phyloP scores from a whole-genome alignment of 805 yeast species.

The Yarrowia divulgata region DNA sequence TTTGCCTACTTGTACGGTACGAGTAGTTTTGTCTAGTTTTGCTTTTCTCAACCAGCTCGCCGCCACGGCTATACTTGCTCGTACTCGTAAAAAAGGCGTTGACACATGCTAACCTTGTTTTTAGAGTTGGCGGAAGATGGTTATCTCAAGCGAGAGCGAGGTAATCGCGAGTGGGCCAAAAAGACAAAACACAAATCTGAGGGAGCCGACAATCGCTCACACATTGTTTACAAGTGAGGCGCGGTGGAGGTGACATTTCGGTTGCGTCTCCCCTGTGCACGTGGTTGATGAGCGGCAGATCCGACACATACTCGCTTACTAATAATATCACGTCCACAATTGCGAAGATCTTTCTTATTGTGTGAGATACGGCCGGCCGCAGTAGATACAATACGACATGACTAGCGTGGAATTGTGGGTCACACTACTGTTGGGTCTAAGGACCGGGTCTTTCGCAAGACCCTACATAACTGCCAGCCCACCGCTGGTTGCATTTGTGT shows the following conservation, averaged over 20 bases:
- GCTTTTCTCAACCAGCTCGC: background rate
- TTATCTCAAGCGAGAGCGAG: constrained; percentile 23
- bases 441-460: constrained; percentile 16
- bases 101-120: constrained; percentile 20
- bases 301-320: background rate
- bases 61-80: constrained; percentile 37
- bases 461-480: constrained; percentile 30
- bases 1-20: background rate
- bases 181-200: background rate
- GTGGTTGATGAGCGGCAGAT: background rate
- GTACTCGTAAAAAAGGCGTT: constrained; percentile 33
- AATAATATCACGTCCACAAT: background rate
- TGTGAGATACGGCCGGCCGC: constrained; percentile 5
- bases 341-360: background rate
- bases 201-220: background rate
- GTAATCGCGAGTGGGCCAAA: constrained; percentile 20
- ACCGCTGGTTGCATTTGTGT: constrained; percentile 31
- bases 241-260: background rate
- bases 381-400: background rate
- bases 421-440: constrained; percentile 2
- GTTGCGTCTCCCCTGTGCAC: background rate
- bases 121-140: constrained; percentile 4
- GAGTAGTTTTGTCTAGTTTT: background rate
- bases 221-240: background rate
- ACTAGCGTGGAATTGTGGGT: background rate